phyloP scores from a whole-genome alignment of 495 filamentous ascomycete species.

The Aspergillus carlsbadensis region DNA sequence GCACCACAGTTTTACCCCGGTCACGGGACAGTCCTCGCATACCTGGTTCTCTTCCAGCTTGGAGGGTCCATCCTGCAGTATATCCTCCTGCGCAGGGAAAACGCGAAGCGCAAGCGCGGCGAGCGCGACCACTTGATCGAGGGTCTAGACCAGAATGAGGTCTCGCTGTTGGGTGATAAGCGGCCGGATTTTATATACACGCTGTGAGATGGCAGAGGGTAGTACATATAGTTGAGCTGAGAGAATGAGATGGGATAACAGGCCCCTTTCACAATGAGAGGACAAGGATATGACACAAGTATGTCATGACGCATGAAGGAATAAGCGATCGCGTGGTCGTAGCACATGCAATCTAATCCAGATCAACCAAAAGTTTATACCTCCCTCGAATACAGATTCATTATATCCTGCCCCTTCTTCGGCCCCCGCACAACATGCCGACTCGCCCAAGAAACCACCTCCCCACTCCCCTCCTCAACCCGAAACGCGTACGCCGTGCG shows the following conservation, averaged over 20 bases:
- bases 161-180: conserved; percentile 58
- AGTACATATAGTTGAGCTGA: no score
- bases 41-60: conserved; percentile 58
- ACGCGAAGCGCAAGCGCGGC: conserved; percentile 49
- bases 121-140: conserved; percentile 67
- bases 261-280: no score
- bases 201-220: conserved; percentile 32
- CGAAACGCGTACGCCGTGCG: conserved; percentile 48
- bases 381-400: conserved; percentile 32
- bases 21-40: conserved; percentile 59
- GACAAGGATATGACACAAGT: background rate
- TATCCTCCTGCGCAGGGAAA: conserved; percentile 51
- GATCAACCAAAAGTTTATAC: background rate
- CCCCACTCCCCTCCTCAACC: conserved; percentile 32
- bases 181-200: conserved; percentile 81
- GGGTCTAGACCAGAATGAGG: conserved; percentile 31
- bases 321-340: no score
- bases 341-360: background rate
- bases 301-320: no score
- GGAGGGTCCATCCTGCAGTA: conserved; percentile 65
- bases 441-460: conserved; percentile 47
- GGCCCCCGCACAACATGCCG: conserved; percentile 47
- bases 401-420: conserved; percentile 50
- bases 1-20: conserved; percentile 56
- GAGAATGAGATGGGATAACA: no score